Evolutionary conservation across 2,329 filamentous ascomycete genomes (phyloP), one percentile per base, ranked within the genome.

Genomic region (Cercospora janseana): DNA sequence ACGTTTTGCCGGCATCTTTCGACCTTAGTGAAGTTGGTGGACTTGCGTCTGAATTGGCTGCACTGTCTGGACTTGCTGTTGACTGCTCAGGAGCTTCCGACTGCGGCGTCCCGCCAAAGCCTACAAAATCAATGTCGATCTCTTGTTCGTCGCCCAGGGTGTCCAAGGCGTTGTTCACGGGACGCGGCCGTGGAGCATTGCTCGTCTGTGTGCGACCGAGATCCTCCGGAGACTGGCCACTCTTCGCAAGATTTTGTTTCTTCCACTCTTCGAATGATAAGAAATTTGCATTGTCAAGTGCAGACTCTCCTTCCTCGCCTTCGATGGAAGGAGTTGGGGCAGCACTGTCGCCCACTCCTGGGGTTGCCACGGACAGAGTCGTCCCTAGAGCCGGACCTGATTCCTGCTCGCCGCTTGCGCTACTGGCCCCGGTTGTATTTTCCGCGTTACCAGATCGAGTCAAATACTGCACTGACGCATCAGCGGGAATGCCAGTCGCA

Each of bases 231-330:
- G 75, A 89, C 64, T 96, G 92, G 9, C 89, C 92, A 3, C 82
- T 85, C 65, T 89, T 88, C 44, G 85, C 87, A 13, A 97, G 74
- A 72, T 95, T 95, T 75, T 91, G 87, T 64, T 86, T 88, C 72
- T 95, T 97, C 93, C 93, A 98, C 63, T 97, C 92, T 67, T 97
- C 93, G 62, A 98, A 98, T 0, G 93, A 96, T 62, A 97, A 82
- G 68, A 97, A 97, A 5, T 90, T 85, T 37, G 85, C 80, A 59
- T 88, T 87, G 63, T 88, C 85, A 8, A 86, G 74, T 1, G 80
- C 77, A 2, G 82, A 84, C 40, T 87, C 86, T 4, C 76, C 75
- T 50, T 87, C 84, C 16, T 38, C 34, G 12, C 75, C 66, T 47
- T 82, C 78, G 12, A 70, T 61, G 9, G 72, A 64, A 12, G 65